Conservation (phyloP, 108 stramenopile genomes). For the Poteriospumella lacustris region DNA sequence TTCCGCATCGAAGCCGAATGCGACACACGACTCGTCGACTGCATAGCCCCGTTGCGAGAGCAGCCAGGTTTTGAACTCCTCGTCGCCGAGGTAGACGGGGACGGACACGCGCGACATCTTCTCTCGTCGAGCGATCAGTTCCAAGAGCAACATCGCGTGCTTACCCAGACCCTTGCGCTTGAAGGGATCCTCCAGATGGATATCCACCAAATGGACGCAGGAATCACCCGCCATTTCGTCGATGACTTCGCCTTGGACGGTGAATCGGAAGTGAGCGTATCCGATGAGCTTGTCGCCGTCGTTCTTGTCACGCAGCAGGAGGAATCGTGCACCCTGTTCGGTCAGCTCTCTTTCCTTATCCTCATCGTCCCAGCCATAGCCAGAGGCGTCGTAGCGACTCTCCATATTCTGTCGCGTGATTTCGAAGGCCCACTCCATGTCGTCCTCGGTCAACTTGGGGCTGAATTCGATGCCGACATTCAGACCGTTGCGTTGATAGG, state of each 20-base stretch:
- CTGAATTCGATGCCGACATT: conserved; percentile 1
- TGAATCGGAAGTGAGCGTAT: conserved; percentile 29
- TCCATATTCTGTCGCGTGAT: conserved; percentile 29
- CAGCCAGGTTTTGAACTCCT: background rate
- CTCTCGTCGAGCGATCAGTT: conserved; percentile 27
- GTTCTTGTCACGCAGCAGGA: background rate
- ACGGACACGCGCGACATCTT: conserved; percentile 1
- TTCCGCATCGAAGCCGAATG: conserved; percentile 10
- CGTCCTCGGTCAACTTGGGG: background rate
- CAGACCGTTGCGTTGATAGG: conserved; percentile 25
- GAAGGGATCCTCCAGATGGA: background rate
- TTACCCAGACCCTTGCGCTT: conserved; percentile 31
- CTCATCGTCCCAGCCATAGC: conserved; percentile 50
- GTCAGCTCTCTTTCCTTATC: conserved; percentile 38
- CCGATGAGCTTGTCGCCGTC: conserved; percentile 1
- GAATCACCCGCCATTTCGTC: conserved; percentile 34
- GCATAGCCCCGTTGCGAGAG: background rate
- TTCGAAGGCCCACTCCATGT: conserved; percentile 32
- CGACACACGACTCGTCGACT: background rate
- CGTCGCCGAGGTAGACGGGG: conserved; percentile 22
- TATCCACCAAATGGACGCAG: conserved; percentile 17
- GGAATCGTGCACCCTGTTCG: conserved; percentile 36
- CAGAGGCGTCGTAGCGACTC: conserved; percentile 36
- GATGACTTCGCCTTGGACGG: conserved; percentile 37
- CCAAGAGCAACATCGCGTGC: conserved; percentile 29